Percentiles rank a stretch among this genome's conserved stretches.
phyloP scores from a whole-genome alignment of 2,329 filamentous ascomycete genomes.

The Fusarium coicis region DNA sequence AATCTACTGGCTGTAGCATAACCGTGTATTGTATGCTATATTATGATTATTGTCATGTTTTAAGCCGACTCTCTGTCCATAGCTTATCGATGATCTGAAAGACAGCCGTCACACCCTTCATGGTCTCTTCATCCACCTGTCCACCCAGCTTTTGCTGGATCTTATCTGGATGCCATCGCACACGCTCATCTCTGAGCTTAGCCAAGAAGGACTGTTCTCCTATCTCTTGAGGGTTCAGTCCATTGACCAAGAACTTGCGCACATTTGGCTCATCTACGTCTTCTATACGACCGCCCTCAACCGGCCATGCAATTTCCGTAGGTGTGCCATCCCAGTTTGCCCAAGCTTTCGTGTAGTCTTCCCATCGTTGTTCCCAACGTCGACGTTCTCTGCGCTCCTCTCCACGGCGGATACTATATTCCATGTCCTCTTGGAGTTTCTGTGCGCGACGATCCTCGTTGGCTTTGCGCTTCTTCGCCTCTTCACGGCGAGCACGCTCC shows the following conservation, averaged over 20 bases:
- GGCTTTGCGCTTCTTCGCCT: constrained; percentile 60
- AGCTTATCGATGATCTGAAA: constrained; percentile 90
- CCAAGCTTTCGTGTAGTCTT: constrained; percentile 74
- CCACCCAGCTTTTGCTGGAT: constrained; percentile 88
- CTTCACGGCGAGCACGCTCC: constrained; percentile 73
- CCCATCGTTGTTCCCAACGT: constrained; percentile 70
- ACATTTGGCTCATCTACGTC: constrained; percentile 71
- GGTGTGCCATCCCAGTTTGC: constrained; percentile 58
- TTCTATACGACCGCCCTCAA: constrained; percentile 64
- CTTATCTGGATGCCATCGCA: constrained; percentile 98
- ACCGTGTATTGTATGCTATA: neutral
- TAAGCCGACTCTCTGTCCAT: constrained; percentile 72
- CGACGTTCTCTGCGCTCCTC: constrained; percentile 69
- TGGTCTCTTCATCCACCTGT: constrained; percentile 74
- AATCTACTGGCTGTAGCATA: neutral
- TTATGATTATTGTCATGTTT: constrained; percentile 6
- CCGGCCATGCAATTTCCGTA: constrained; percentile 75
- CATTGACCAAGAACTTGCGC: constrained; percentile 73
- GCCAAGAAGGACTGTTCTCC: constrained; percentile 59
- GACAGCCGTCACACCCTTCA: constrained; percentile 85
- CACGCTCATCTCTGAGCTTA: constrained; percentile 81
- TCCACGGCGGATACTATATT: constrained; percentile 74
- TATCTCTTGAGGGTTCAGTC: constrained; percentile 55
- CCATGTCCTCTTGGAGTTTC: constrained; percentile 72
- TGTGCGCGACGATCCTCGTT: constrained; percentile 61